phyloP scores from a whole-genome alignment of 2,329 filamentous ascomycete species.

The Endoconidiophora polonica region DNA sequence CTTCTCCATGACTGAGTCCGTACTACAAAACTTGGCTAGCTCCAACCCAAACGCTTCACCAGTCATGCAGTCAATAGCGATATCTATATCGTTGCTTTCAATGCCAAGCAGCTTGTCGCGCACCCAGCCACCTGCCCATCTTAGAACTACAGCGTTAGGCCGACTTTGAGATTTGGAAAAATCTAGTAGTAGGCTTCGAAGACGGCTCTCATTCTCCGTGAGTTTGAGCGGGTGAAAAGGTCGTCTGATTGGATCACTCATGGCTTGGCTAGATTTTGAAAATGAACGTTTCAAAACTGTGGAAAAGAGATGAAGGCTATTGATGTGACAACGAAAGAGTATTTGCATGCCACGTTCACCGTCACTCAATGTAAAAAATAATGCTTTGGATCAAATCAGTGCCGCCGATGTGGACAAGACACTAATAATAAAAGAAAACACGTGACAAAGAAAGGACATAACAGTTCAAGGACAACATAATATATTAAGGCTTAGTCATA shows the following conservation, averaged over 20 bases:
- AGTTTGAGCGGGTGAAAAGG: conserved; percentile 30
- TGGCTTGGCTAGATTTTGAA: not conserved
- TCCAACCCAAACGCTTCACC: conserved; percentile 57
- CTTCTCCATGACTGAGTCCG: conserved; percentile 40
- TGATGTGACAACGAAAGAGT: too few species aligned
- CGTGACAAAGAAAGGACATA: too few species aligned
- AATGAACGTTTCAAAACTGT: conserved; percentile 6
- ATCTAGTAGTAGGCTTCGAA: conserved; percentile 64
- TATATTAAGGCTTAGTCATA: too few species aligned
- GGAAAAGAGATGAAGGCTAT: not conserved
- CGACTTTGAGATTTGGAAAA: conserved; percentile 43
- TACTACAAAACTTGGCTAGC: conserved; percentile 51
- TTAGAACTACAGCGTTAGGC: conserved; percentile 39
- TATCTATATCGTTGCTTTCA: conserved; percentile 65
- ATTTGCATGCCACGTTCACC: too few species aligned
- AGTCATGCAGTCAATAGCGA: conserved; percentile 74
- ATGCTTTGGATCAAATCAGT: too few species aligned
- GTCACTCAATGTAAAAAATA: too few species aligned
- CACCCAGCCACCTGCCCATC: conserved; percentile 78
- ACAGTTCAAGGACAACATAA: too few species aligned
- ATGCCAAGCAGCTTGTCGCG: conserved; percentile 64
- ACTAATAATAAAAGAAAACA: too few species aligned
- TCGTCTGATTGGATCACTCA: conserved; percentile 1
- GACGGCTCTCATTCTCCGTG: conserved; percentile 51
- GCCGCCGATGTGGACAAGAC: too few species aligned